phyloP scores from a whole-genome alignment of 2,329 filamentous ascomycete species.

The Colletotrichum chrysophilum region DNA sequence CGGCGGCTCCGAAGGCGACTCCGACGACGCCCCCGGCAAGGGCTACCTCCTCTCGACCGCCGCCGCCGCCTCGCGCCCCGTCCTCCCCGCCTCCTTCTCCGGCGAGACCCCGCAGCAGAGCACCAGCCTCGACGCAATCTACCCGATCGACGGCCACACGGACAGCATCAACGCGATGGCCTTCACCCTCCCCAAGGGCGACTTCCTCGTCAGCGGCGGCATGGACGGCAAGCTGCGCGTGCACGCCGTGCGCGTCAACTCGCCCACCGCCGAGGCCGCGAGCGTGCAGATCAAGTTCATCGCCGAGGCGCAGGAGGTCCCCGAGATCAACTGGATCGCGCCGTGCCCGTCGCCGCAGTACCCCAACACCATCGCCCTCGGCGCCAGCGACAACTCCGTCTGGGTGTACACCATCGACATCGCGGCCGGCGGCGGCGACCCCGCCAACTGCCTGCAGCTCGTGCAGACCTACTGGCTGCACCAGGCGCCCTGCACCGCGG shows the following conservation, averaged over 20 bases:
- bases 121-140: constrained; percentile 67
- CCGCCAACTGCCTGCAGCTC: constrained; percentile 67
- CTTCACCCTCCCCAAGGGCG: constrained; percentile 83
- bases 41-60: constrained; percentile 85
- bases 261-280: constrained; percentile 45
- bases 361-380: constrained; percentile 84
- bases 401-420: constrained; percentile 93
- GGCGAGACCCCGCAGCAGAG: constrained; percentile 56
- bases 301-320: constrained; percentile 84
- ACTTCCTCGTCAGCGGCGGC: constrained; percentile 85
- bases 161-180: constrained; percentile 88
- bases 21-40: constrained; percentile 70
- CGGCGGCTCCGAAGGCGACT: constrained; percentile 72
- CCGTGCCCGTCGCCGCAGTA: constrained; percentile 74
- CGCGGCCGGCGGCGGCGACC: constrained; percentile 57
- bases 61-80: constrained; percentile 65
- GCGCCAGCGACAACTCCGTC: constrained; percentile 88
- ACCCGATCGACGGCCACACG: constrained; percentile 84
- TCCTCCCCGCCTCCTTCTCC: constrained; percentile 77
- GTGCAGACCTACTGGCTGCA: constrained; percentile 93
- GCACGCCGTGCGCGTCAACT: constrained; percentile 60
- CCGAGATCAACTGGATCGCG: constrained; percentile 91
- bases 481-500: constrained; percentile 84
- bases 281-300: constrained; percentile 61
- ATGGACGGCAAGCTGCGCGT: constrained; percentile 83